These are phyloP conservation scores for Neonothopanus nambi DNA, from an alignment of 1,284 basidiomycete genomes.

Conservation along the genomic window DNA sequence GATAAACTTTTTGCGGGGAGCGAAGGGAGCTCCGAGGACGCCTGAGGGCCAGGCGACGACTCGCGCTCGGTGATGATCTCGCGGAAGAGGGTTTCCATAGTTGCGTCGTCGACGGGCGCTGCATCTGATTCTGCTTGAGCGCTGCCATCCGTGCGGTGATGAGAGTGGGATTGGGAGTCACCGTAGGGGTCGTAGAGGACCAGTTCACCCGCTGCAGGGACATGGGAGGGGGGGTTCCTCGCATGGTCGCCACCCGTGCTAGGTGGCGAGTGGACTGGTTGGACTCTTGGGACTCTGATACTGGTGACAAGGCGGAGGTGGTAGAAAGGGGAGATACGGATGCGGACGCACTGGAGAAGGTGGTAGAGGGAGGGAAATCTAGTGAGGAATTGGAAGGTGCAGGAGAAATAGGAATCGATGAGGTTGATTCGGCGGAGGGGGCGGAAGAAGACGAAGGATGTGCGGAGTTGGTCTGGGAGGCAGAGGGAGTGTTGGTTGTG, in stretches of 20 bases:
- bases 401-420: slow-evolving; percentile 48
- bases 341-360: slow-evolving; percentile 27
- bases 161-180: slow-evolving; percentile 6
- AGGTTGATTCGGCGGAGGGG: slow-evolving; percentile 21
- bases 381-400: slow-evolving; percentile 45
- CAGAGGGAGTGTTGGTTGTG: slow-evolving; percentile 29
- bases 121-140: slow-evolving; percentile 8
- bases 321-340: slow-evolving; percentile 14
- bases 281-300: slow-evolving; percentile 23
- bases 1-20: slow-evolving; percentile 26
- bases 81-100: slow-evolving; percentile 64
- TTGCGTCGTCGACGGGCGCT: slow-evolving; percentile 46
- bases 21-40: slow-evolving; percentile 29
- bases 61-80: slow-evolving; percentile 55
- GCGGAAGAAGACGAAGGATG: slow-evolving; percentile 18
- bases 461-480: slow-evolving; percentile 22
- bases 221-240: slow-evolving; percentile 47
- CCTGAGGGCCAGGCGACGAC: slow-evolving; percentile 23
- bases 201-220: slow-evolving; percentile 88
- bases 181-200: slow-evolving; percentile 29
- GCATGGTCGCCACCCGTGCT: slow-evolving; percentile 89
- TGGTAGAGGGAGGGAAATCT: slow-evolving; percentile 31
- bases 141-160: neutral
- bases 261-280: slow-evolving; percentile 83
- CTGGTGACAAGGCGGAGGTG: slow-evolving; percentile 8